Evolutionary conservation across 352 stramenopile species (phyloP).

Genomic region (Pilasporangium apinafurcum): DNA sequence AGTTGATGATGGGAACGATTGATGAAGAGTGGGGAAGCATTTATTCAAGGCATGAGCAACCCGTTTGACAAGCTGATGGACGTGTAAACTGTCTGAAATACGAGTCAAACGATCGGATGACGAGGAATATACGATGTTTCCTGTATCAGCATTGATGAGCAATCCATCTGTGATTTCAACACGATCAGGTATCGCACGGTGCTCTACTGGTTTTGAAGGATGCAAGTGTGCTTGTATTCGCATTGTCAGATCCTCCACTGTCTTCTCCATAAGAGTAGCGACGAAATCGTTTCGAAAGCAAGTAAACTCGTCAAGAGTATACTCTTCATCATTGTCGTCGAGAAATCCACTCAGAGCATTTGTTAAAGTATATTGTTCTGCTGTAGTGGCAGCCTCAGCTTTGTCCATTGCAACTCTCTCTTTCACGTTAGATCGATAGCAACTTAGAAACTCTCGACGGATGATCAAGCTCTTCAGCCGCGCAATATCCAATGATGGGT

Average conservation of each 20-base stretch:
- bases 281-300: constrained; percentile 34
- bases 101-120: not conserved
- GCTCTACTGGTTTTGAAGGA: no score
- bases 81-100: constrained; percentile 4
- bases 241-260: constrained; percentile 5
- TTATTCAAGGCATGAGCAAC: constrained; percentile 21
- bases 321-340: not conserved
- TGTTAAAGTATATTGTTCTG: constrained; percentile 46
- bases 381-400: constrained; percentile 21
- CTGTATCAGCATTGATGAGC: constrained; percentile 30
- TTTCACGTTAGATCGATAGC: constrained; percentile 19
- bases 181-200: no score
- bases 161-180: constrained; percentile 18
- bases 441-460: constrained; percentile 27
- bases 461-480: constrained; percentile 39
- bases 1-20: not conserved
- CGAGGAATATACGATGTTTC: constrained; percentile 14
- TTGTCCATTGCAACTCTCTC: constrained; percentile 17
- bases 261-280: constrained; percentile 21
- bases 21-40: constrained; percentile 14
- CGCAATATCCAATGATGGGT: constrained; percentile 16
- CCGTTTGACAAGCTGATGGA: constrained; percentile 14
- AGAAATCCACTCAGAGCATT: constrained; percentile 17
- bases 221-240: no score
- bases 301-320: constrained; percentile 31